Evolutionary conservation across 2,329 filamentous ascomycete species (phyloP).

Genomic region (Claviceps pusilla): DNA sequence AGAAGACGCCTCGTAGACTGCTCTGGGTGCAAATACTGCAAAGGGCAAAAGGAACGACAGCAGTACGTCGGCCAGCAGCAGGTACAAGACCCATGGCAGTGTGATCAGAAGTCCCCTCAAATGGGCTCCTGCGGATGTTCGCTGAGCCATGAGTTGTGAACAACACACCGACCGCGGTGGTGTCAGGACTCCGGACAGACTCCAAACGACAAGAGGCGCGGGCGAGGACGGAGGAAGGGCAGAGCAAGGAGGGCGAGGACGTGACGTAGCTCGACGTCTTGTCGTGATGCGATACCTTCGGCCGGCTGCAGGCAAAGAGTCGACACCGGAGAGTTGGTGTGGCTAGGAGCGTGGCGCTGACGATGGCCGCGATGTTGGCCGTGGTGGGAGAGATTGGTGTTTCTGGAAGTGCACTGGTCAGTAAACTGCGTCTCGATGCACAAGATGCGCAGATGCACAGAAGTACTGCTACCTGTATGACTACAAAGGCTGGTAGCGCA

Average conservation of each 20-base stretch:
- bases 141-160: conserved; percentile 6
- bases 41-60: conserved; percentile 34
- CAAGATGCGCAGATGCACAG: no score
- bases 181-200: not conserved
- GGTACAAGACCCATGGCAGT: conserved; percentile 37
- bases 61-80: conserved; percentile 35
- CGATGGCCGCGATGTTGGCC: not conserved
- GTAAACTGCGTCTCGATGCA: no score
- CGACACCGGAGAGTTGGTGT: not conserved
- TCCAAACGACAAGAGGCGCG: not conserved
- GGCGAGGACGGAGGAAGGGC: not conserved
- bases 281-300: not conserved
- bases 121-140: conserved; percentile 16
- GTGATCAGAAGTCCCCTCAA: conserved; percentile 29
- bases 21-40: conserved; percentile 30
- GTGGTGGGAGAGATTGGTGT: not conserved
- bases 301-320: not conserved
- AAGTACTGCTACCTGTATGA: not conserved
- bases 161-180: not conserved
- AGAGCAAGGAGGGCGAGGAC: not conserved
- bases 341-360: not conserved
- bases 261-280: not conserved
- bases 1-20: conserved; percentile 40
- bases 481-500: not conserved
- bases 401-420: not conserved